Evolutionary conservation across 2,329 filamentous ascomycete genomes (phyloP), one percentile per base, ranked within the genome.

Genomic region (Domatiomyces catenatus): DNA sequence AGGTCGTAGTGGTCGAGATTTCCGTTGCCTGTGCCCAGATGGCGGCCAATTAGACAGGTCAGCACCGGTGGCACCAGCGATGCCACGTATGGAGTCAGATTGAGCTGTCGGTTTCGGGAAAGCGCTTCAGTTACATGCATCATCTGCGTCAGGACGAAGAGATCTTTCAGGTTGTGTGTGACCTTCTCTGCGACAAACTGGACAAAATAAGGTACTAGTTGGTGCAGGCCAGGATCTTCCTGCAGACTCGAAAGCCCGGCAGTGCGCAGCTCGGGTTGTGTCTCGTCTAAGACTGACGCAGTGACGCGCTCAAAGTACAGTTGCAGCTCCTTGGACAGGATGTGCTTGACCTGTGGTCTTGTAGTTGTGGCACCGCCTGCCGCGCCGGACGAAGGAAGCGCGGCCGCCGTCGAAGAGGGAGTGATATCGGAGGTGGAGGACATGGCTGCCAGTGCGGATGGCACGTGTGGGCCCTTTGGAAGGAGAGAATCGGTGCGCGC

Each of bases 251-350:
- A 83, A 32, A 95, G 76, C 0, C 87, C 92, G 0, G 92, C 88
- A 47, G 84, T 80, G 49, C 90, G 83, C 63, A 94, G 81, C 56
- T 93, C 84, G 56, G 94, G 88, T 12, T 86, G 86, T 48, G 81
- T 82, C 58, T 93, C 86, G 66, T 96, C 87, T 53, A 95, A 76
- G 46, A 98, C 77, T 8, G 92, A 90, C 48, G 78, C 78, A 65
- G 88, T 89, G 52, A 96, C 87, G 67, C 94, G 94, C 64, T 95
- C 88, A 63, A 96, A 98, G 71, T 95, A 95, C 32, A 96, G 79
- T 56, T 94, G 88, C 19, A 96, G 79, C 69, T 98, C 92, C 68
- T 94, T 94, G 57, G 87, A 94, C 44, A 98, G 78, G 47, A 95
- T 84, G 64, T 98, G 92, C 69, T 96, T 96, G 57, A 98, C 89